Base-by-base conservation (phyloP, 371 early-diverging fungal species). In the Mucor indicus region DNA sequence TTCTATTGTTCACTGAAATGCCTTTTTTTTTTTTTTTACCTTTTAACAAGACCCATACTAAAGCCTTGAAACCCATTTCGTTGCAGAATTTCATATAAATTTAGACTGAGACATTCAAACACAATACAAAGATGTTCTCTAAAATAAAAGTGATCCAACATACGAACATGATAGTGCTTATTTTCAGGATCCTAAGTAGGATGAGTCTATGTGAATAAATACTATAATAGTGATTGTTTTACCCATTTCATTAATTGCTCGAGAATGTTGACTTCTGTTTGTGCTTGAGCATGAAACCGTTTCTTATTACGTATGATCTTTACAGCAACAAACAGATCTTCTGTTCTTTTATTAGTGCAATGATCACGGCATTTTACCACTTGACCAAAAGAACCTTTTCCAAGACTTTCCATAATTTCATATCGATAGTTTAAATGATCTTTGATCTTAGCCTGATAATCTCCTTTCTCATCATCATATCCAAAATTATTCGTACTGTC, bases 11-110 rank as follows among this genome's bases (percentile, higher is more conserved):
- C 6, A 12, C 6, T 29, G n/a, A n/a, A n/a, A n/a, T n/a, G n/a
- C 8, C 21, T 6, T 13, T 7, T 24, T 7, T n/a, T 7, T 30
- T 6, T 50, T 1, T 24, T 33, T 20, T 71, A 87, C 77, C 84
- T 77, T 59, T 84, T 81, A 25, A 98, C 86, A 37, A 93, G 79
- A 12, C 83, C 84, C 50, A 88, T 74, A 57, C 91, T 87, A 32
- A 94, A 87, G 3, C 99, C 99, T 24, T 85, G 80, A 69, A 97
- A 99, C 32, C 85, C 80, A 52, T 93, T 91, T 39, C 85, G 86
- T 75, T 96, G 96, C 38, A 97, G 79, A 60, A 94, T 90, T 58
- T 99, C 99, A 76, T 98, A 99, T 38, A 99, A 69, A 62, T 98
- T 99, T 45, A 91, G 84, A 19, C 91, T 91, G 31, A 99, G 78